These are phyloP conservation scores for Crithidia thermophila DNA, from an alignment of 208 protist genomes.

Conservation along the genomic window DNA sequence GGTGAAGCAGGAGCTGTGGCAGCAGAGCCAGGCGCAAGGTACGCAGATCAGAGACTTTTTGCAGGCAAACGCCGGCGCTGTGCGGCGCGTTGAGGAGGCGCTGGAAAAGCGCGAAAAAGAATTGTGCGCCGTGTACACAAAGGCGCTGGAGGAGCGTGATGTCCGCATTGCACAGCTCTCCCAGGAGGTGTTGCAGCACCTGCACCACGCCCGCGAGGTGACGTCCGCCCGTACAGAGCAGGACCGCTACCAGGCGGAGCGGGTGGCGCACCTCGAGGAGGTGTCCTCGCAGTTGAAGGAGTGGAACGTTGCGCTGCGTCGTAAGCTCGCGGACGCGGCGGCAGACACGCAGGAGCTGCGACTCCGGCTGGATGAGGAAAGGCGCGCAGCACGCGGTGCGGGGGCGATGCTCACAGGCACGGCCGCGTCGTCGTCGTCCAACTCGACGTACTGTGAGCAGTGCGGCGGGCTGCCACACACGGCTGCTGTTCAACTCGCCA, in stretches of 20 bases:
- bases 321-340: slow-evolving; percentile 10
- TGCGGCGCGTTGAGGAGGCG: slow-evolving; percentile 29
- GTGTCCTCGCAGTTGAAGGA: slow-evolving; percentile 18
- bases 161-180: slow-evolving; percentile 60
- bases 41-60: slow-evolving; percentile 24
- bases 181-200: slow-evolving; percentile 37
- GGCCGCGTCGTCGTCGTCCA: background rate
- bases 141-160: slow-evolving; percentile 54
- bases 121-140: slow-evolving; percentile 40
- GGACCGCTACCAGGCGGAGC: slow-evolving; percentile 6
- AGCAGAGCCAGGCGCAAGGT: slow-evolving; percentile 28
- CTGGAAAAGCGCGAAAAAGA: slow-evolving; percentile 43
- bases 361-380: slow-evolving; percentile 8
- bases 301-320: slow-evolving; percentile 22
- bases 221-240: slow-evolving; percentile 11
- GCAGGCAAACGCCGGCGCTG: slow-evolving; percentile 29
- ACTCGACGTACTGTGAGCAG: background rate
- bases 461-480: slow-evolving; percentile 10
- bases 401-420: too few species aligned
- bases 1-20: slow-evolving; percentile 30
- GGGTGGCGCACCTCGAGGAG: slow-evolving; percentile 20
- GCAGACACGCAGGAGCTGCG: slow-evolving; percentile 16
- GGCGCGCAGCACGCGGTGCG: background rate
- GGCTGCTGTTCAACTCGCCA: slow-evolving; percentile 8
- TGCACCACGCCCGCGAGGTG: slow-evolving; percentile 22